Evolutionary conservation across 179 eudicot species (phyloP), one percentile per base, ranked within the genome.

Genomic region (Silene vulgaris): DNA sequence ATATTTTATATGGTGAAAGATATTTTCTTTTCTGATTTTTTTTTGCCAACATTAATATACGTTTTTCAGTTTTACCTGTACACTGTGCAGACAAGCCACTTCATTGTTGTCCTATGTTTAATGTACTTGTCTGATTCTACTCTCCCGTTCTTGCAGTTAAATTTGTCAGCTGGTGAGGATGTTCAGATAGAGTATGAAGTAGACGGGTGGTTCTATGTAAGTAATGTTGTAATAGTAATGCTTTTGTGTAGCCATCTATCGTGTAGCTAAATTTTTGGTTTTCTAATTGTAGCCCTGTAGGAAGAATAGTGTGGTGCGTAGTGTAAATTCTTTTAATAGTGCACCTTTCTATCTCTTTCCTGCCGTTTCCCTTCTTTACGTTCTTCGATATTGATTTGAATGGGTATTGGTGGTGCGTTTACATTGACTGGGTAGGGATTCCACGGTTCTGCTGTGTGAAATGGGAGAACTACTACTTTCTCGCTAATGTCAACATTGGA

Each of bases 201-300:
- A 64, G 99, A 95, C 73, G 99, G 99, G 81, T 90, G 99, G 99
- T 95, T 88, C 84, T 92, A 88, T 89, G 99, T 95, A 87, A 95
- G 97, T 90, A 50, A 61, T 79, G 74, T 74, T 57, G 26, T 50
- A 17, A 21, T 23, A 35, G 61, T 71, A 26, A 52, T 11, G 29
- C 75, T 30, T n/a, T 12, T 20, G 19, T 60, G 65, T 59, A 17
- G n/a, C 54, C 65, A 63, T 23, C 26, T 23, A 23, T 23, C 26
- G 26, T 23, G 26, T 23, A 23, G 26, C 26, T 23, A 35, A 19
- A 19, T 30, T 16, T 13, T 21, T 71, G 20, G 37, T 26, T 52
- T 71, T 4, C 16, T 70, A 16, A n/a, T 48, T 23, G 19, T 20
- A 9, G 8, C 5, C 29, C 8, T 21, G 40, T 5, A 7, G 1